Evolutionary conservation across 352 stramenopile species (phyloP).

Genomic region (Phytophthora hibernalis): DNA sequence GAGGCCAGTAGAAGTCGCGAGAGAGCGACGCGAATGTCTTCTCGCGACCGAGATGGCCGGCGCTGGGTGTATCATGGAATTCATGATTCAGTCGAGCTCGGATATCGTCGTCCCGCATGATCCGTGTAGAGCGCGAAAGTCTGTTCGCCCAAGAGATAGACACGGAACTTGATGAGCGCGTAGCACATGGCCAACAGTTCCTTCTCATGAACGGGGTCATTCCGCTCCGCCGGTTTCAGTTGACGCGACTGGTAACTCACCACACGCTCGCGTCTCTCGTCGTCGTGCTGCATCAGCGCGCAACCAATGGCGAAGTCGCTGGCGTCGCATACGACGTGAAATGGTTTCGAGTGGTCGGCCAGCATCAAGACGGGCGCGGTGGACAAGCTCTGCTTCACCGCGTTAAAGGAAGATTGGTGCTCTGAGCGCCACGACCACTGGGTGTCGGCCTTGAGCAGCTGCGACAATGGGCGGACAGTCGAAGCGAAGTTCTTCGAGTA

Average conservation of each 20-base stretch:
- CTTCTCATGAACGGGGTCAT: too few species aligned
- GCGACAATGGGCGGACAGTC: too few species aligned
- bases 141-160: slow-evolving; percentile 13
- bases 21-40: slow-evolving; percentile 33
- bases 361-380: background rate
- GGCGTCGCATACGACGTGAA: background rate
- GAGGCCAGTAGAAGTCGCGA: slow-evolving; percentile 29
- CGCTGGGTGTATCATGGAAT: slow-evolving; percentile 19
- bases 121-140: too few species aligned
- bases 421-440: too few species aligned
- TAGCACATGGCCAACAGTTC: slow-evolving; percentile 25
- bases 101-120: slow-evolving; percentile 21
- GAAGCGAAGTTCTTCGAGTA: too few species aligned
- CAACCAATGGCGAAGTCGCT: background rate
- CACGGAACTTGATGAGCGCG: slow-evolving; percentile 34
- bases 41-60: slow-evolving; percentile 32
- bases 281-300: background rate
- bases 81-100: slow-evolving; percentile 22
- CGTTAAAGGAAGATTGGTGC: background rate
- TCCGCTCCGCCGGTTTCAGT: background rate
- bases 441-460: too few species aligned
- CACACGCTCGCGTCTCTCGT: background rate
- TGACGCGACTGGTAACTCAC: background rate
- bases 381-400: too few species aligned
- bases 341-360: background rate